These are phyloP conservation scores for Agapanthus africanus DNA, from an alignment of 106 monocot genomes.

Conservation along the genomic window DNA sequence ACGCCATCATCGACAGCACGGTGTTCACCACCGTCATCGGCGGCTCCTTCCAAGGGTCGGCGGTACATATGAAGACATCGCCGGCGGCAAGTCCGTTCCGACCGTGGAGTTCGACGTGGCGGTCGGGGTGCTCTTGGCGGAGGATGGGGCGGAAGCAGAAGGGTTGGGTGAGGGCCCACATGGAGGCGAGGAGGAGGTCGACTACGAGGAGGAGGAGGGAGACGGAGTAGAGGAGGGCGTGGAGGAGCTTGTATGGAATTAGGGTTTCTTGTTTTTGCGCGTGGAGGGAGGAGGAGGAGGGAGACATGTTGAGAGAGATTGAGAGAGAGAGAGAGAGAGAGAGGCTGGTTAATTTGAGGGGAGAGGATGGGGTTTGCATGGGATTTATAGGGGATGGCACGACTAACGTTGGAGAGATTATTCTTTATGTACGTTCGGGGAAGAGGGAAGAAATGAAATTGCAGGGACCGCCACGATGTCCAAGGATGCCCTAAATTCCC, in stretches of 20 bases:
- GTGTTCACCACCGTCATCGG: slow-evolving; percentile 46
- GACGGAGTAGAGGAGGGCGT: slow-evolving; percentile 26
- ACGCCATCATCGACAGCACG: slow-evolving; percentile 56
- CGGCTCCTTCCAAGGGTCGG: slow-evolving; percentile 70
- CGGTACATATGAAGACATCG: slow-evolving; percentile 77
- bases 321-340: too few relatives aligned
- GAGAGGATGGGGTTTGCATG: too few relatives aligned
- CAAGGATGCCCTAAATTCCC: too few relatives aligned
- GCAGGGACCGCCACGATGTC: too few relatives aligned
- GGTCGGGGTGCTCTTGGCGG: slow-evolving; percentile 37
- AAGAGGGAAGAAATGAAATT: too few relatives aligned
- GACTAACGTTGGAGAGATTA: too few relatives aligned
- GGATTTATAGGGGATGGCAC: too few relatives aligned
- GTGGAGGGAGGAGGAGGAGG: slow-evolving; percentile 14
- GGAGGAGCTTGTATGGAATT: slow-evolving; percentile 40
- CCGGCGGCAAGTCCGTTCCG: slow-evolving; percentile 17
- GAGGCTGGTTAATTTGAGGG: too few relatives aligned
- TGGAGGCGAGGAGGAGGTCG: slow-evolving; percentile 36
- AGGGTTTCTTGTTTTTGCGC: slow-evolving; percentile 17
- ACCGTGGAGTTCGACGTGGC: not conserved
- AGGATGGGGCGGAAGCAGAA: slow-evolving; percentile 49
- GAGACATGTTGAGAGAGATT: too few relatives aligned
- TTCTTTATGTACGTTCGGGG: too few relatives aligned
- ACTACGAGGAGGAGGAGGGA: slow-evolving; percentile 28
- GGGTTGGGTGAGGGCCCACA: slow-evolving; percentile 44